Base-by-base conservation (phyloP, 2,329 filamentous ascomycete genomes). In the Zasmidium angulare region DNA sequence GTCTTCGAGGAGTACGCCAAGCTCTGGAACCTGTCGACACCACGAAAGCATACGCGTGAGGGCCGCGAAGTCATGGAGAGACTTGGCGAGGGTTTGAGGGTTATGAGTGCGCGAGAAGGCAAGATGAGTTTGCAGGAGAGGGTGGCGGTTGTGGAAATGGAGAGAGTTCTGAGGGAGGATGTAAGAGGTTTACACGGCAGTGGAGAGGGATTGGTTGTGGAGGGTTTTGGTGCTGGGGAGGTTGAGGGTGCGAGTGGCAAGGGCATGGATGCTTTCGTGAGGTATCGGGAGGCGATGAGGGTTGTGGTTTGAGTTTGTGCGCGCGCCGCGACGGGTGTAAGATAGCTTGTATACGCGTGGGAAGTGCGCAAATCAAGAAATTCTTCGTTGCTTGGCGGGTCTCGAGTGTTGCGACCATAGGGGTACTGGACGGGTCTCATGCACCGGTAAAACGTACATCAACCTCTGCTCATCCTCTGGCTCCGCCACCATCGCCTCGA, bases 91-190 rank as follows among this genome's bases (percentile, higher is more conserved):
- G 68, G 77, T n/a, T 68, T 76, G 50, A 67, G 68, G 23, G 72
- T 69, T 11, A 78, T 76, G 29, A 75, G 79, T 46, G 74, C 76
- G 24, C 70, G 70, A 19, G 74, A 77, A 17, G 63, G 78, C 21
- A 78, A 76, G 54, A 75, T 75, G 56, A 74, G 81, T 14, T 75
- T 85, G 6, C 77, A 79, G 55, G 79, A 82, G 58, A 76, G 85
- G 55, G 90, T 93, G 46, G 91, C 91, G 0, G 82, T 93, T 55
- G 87, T 88, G 64, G 91, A 96, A 70, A 96, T 96, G 83, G 89
- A 88, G 50, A 85, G 86, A 55, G 82, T 87, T 49, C 85, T 93
- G 60, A 89, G 89, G 10, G 83, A 84, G 62, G 83, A 86, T 71
- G 84, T 89, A 60, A 78, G 86, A 55, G 62, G 76, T 71, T 53